Evolutionary conservation across 305 asterid species (phyloP), one percentile per base, ranked within the genome.

Genomic region (Euphrasia arctica): DNA sequence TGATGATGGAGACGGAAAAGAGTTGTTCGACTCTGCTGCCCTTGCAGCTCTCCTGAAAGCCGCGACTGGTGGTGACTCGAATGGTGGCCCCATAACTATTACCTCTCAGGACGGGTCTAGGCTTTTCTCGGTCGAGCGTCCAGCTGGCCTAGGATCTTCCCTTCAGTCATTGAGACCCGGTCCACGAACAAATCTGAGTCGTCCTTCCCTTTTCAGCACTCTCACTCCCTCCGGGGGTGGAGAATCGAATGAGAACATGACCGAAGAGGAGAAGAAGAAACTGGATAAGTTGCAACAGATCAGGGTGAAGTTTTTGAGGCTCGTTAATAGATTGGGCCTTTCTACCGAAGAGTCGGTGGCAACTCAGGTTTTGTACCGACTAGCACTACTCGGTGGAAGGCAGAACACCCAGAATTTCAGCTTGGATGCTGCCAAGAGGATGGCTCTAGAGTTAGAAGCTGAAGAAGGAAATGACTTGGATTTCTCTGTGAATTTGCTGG

Each of bases 111-210:
- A 91, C 63, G 96, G 96, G 42, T 84, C 98, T n/a, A 83, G 95
- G 79, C 95, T 89, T 68, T 91, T 91, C 83, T 80, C 95, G 2
- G 85, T 89, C 25, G 98, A 91, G 80, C 92, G 95, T 5, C 98
- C 98, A n/a, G 96, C 93, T 29, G 98, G 98, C 49, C 74, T 91
- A 72, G 98, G 98, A 51, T 77, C 98, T 69, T 87, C 96, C 27
- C 89, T 89, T 51, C 85, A 90, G 74, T 73, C 98, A 45, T 60
- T 89, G 79, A 75, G 95, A 60, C 86, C 98, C 62, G 80, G 88
- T 34, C 48, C 78, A 31, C 80, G 76, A 59, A 67, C 80, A 62
- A 54, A 54, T 54, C 59, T 25, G 59, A 83, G 60, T 71, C 95
- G 79, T 12, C 77, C 94, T 62, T 77, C 70, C 69, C 75, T 82